These are phyloP conservation scores for Malassezia obtusa DNA, from an alignment of 1,284 basidiomycete species.

Conservation along the genomic window DNA sequence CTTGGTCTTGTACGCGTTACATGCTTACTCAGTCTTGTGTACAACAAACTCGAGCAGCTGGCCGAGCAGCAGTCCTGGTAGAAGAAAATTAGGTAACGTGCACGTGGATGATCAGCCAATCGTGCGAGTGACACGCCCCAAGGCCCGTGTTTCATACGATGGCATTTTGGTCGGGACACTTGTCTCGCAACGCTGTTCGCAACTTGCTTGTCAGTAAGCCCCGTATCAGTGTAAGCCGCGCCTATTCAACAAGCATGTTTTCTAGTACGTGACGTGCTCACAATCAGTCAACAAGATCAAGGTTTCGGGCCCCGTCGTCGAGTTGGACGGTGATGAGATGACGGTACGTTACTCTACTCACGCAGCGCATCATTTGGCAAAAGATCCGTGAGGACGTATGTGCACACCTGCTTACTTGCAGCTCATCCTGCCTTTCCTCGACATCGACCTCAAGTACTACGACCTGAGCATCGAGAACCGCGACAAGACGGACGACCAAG, in stretches of 20 bases:
- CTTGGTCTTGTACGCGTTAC: slow-evolving; percentile 8
- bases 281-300: slow-evolving; percentile 56
- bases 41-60: slow-evolving; percentile 37
- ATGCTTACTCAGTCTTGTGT: slow-evolving; percentile 19
- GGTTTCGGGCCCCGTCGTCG: slow-evolving; percentile 83
- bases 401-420: slow-evolving; percentile 46
- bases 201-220: background rate
- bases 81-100: background rate
- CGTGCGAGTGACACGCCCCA: background rate
- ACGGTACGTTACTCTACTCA: slow-evolving; percentile 10
- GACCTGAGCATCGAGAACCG: slow-evolving; percentile 88
- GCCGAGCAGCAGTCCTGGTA: slow-evolving; percentile 28
- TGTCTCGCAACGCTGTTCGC: background rate
- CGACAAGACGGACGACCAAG: slow-evolving; percentile 81
- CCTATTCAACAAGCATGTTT: slow-evolving; percentile 1
- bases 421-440: slow-evolving; percentile 88
- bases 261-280: background rate
- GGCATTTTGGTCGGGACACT: background rate
- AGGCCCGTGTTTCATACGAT: background rate
- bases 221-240: background rate
- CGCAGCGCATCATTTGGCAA: slow-evolving; percentile 65
- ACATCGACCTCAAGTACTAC: slow-evolving; percentile 96
- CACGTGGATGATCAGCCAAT: background rate
- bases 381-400: slow-evolving; percentile 87
- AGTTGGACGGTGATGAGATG: slow-evolving; percentile 56